Evolutionary conservation across 2,329 filamentous ascomycete species (phyloP).

Genomic region (Diaporthe batatas): DNA sequence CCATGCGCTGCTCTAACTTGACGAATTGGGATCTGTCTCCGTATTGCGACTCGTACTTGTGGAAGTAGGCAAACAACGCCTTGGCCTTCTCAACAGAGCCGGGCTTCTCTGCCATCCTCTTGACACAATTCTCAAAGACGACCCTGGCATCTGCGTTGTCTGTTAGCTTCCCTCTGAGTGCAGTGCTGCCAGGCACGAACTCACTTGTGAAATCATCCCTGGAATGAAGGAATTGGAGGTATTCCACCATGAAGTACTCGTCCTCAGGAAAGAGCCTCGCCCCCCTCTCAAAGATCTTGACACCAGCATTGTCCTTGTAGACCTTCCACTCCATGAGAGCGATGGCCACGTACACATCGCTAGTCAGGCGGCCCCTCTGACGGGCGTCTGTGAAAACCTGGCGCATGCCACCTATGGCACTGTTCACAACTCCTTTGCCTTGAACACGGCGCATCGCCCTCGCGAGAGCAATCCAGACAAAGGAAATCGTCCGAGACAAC

Average conservation of each 20-base stretch:
- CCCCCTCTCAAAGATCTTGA: constrained; percentile 95
- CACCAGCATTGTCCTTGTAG: constrained; percentile 92
- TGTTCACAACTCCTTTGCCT: constrained; percentile 78
- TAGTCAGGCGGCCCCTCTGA: constrained; percentile 87
- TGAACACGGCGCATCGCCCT: constrained; percentile 94
- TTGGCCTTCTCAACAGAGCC: constrained; percentile 82
- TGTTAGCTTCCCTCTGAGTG: background rate
- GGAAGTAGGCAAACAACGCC: constrained; percentile 89
- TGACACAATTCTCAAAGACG: constrained; percentile 95
- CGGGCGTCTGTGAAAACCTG: constrained; percentile 92
- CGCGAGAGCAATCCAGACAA: constrained; percentile 95
- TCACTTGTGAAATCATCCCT: constrained; percentile 94
- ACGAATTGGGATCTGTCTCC: constrained; percentile 92
- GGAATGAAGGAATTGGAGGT: constrained; percentile 92
- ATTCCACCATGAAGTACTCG: constrained; percentile 93
- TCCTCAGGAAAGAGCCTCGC: constrained; percentile 94
- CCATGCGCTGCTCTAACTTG: constrained; percentile 93
- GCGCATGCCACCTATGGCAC: constrained; percentile 76
- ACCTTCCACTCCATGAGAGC: constrained; percentile 95
- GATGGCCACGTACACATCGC: constrained; percentile 94
- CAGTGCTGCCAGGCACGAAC: constrained; percentile 49
- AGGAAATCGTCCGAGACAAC: constrained; percentile 88
- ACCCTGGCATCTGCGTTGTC: constrained; percentile 81
- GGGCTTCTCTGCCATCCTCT: constrained; percentile 81
- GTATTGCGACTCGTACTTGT: constrained; percentile 94